Conservation (phyloP, 257 asterid genomes). For the Petunia axillaris region DNA sequence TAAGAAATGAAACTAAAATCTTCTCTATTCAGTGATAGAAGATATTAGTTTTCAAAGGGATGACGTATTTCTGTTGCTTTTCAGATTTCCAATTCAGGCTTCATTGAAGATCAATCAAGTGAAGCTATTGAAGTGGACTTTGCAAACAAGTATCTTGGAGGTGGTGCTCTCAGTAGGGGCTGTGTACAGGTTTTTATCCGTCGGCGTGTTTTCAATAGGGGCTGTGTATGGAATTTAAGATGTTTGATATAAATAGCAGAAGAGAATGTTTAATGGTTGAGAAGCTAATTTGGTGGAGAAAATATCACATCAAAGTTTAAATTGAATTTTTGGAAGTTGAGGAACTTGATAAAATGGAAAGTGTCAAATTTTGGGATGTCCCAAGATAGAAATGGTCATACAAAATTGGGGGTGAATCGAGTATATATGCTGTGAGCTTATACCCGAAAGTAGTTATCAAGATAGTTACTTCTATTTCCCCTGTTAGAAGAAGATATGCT, state of each 20-base stretch:
- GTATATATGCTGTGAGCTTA: too few species aligned
- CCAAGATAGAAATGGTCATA: neutral
- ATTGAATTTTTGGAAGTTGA: neutral
- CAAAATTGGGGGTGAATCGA: too few species aligned
- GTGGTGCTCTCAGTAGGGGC: conserved; percentile 86
- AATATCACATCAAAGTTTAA: neutral
- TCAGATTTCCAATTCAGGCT: conserved; percentile 64
- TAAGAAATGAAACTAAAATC: conserved; percentile 33
- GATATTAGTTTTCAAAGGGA: neutral
- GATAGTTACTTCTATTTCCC: too few species aligned
- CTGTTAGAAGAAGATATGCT: too few species aligned
- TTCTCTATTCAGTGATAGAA: neutral
- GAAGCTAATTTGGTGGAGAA: neutral
- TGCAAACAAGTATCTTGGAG: conserved; percentile 85
- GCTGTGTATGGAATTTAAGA: conserved; percentile 65
- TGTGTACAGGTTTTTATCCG: conserved; percentile 64
- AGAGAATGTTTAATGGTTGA: neutral
- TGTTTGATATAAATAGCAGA: neutral
- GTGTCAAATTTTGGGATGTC: neutral
- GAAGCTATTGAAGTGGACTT: conserved; percentile 92
- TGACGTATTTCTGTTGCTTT: conserved; percentile 23
- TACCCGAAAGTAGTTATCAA: too few species aligned
- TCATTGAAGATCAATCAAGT: conserved; percentile 69
- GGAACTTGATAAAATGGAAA: neutral
- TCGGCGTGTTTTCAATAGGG: conserved; percentile 32